Evolutionary conservation across 371 early-diverging fungal genomes (phyloP).

Genomic region (Syncephalastrum sp.): DNA sequence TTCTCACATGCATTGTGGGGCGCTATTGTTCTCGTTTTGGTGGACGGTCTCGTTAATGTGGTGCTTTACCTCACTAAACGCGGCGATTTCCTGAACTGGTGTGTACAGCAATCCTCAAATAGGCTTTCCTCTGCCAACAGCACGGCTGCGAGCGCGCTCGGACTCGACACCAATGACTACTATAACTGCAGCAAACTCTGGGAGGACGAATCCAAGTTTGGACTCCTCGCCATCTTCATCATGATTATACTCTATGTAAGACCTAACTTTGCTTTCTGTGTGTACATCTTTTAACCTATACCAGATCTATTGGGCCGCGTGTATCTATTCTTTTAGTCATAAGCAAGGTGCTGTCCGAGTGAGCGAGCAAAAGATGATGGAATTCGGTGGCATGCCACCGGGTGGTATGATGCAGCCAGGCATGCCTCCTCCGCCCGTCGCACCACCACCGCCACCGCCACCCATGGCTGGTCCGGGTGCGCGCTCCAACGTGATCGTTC

Average conservation of each 20-base stretch:
- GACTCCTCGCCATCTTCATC: conserved; percentile 16
- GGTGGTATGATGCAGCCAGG: conserved; percentile 5
- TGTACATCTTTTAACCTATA: neutral
- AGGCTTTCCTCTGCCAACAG: neutral
- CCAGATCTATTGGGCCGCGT: conserved; percentile 45
- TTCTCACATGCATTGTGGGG: conserved; percentile 8
- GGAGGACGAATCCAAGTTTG: conserved; percentile 27
- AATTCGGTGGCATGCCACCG: neutral
- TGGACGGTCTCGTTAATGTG: conserved; percentile 21
- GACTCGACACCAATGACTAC: conserved; percentile 9
- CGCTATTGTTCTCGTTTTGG: conserved; percentile 15
- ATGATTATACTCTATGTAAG: conserved; percentile 25
- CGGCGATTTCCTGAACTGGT: conserved; percentile 14
- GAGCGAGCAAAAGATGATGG: neutral
- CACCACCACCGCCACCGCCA: conserved; percentile 13
- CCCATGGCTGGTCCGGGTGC: conserved; percentile 10
- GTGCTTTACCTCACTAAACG: conserved; percentile 18
- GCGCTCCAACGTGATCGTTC: conserved; percentile 29
- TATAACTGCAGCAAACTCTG: conserved; percentile 25
- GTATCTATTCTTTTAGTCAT: conserved; percentile 41
- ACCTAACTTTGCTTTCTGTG: neutral
- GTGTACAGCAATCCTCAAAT: conserved; percentile 9
- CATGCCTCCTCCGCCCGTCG: neutral
- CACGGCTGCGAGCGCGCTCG: neutral
- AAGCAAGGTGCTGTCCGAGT: conserved; percentile 14